Evolutionary conservation across 176 grass and related monocot species (phyloP), one percentile per base, ranked within the genome.

Genomic region (Phyllostachys edulis): DNA sequence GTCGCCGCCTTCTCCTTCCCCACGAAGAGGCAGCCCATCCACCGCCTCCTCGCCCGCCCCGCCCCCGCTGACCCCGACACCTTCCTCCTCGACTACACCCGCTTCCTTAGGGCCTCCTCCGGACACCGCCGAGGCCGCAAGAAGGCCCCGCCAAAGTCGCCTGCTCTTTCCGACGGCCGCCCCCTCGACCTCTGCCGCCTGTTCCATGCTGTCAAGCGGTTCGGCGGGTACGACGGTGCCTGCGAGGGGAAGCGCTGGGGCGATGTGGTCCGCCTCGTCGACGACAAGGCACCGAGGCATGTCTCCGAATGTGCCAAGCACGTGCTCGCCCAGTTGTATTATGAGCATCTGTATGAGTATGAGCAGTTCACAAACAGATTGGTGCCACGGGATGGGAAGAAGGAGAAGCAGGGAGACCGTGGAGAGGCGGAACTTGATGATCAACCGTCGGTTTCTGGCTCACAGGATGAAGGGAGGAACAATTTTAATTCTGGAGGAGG

Each of bases 291-390:
- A 10, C 87, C 87, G 1, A 37, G 80, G 42, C 80, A 84, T 67
- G 75, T 97, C n/a, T 88, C 95, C 0, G 92, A 97, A 84, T 94
- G 95, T 32, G 87, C 90, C 17, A 97, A 94, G 71, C 95, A 97
- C 49, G 92, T 97, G 9, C 87, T 97, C 54, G 90, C 90, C 6
- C 95, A 94, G 84, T 71, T 97, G 12, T 97, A 94, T 77, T 82
- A 79, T 7, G 95, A 97, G 54, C 95, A 97, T 82, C 77, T 97
- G 17, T 91, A 93, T 71, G 85, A 90, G 7, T 97, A 94, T 3
- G 90, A 97, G 87, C 86, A 88, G 67, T 94, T 91, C 79, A 94
- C 75, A 59, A 73, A 13, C 56, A 73, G 17, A 68, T 73, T 46
- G 20, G 16, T 36, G 0, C 3, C 60, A 14, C 73, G 71, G 60